A percentile compares a stretch with the other conserved stretches of the same genome.
Conservation (phyloP, 257 asterid species). For the Misopates orontium region DNA sequence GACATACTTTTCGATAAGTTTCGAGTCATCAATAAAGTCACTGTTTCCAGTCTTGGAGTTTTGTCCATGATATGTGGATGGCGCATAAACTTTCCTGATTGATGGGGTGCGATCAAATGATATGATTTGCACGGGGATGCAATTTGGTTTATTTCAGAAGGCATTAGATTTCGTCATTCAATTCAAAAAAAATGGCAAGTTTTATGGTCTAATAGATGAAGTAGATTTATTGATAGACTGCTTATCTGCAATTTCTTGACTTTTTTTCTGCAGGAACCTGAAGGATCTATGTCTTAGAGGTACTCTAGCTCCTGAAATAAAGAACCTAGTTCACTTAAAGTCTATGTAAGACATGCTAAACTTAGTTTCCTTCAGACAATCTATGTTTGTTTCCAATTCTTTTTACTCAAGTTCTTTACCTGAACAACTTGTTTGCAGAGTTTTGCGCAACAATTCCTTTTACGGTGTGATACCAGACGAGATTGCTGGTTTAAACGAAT, state of each 20-base stretch:
- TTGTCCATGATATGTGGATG: background rate
- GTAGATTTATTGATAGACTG: no score
- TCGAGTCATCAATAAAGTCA: no score
- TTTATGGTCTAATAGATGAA: conserved; percentile 8
- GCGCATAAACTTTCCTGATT: background rate
- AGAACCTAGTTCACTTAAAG: conserved; percentile 52
- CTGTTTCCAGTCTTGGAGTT: no score
- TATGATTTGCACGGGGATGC: no score
- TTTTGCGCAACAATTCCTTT: conserved; percentile 79
- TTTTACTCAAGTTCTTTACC: background rate
- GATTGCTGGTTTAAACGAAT: conserved; percentile 50
- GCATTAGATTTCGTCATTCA: background rate
- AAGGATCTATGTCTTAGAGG: conserved; percentile 69
- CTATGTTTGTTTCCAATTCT: background rate
- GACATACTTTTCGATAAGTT: no score
- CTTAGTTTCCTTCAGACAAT: background rate
- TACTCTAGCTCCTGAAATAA: conserved; percentile 66
- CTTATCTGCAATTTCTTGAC: conserved; percentile 7
- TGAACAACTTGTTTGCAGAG: conserved; percentile 45
- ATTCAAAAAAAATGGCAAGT: background rate
- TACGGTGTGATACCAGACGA: conserved; percentile 70
- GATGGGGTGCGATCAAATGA: background rate
- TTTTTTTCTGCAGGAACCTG: conserved; percentile 55
- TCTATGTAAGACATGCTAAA: conserved; percentile 52
- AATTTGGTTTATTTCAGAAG: background rate